Evolutionary conservation across 2,329 filamentous ascomycete genomes (phyloP).

Genomic region (Phialophora chinensis): DNA sequence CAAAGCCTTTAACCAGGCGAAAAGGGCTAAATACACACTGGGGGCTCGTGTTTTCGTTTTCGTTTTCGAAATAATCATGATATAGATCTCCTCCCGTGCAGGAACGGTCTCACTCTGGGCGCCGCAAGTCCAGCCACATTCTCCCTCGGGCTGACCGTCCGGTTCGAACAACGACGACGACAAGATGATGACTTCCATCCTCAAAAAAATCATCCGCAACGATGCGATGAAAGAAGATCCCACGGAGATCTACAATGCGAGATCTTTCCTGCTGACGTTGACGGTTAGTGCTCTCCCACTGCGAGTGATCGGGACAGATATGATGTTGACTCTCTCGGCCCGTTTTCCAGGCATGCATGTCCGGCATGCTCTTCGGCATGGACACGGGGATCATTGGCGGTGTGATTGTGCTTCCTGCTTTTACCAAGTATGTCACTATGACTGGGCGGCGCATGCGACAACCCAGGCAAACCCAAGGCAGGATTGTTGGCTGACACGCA

Average conservation of each 20-base stretch:
- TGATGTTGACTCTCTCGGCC: not conserved
- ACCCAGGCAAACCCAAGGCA: too few relatives aligned
- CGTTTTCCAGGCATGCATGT: conserved; percentile 63
- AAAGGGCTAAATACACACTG: too few relatives aligned
- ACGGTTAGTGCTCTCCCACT: too few relatives aligned
- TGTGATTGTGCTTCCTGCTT: conserved; percentile 40
- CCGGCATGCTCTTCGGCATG: conserved; percentile 71
- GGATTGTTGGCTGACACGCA: conserved; percentile 19
- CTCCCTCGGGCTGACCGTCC: too few relatives aligned
- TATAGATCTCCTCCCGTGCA: too few relatives aligned
- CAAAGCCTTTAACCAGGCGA: not conserved
- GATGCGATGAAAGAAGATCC: conserved; percentile 73
- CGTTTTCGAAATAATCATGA: too few relatives aligned
- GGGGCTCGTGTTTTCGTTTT: too few relatives aligned
- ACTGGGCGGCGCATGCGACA: too few relatives aligned
- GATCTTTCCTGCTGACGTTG: conserved; percentile 64
- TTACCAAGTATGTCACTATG: conserved; percentile 1
- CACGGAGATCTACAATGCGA: conserved; percentile 72
- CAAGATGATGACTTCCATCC: conserved; percentile 43
- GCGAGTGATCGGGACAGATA: too few relatives aligned
- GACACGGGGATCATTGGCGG: conserved; percentile 72
- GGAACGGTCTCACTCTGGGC: too few relatives aligned
- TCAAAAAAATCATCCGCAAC: conserved; percentile 67
- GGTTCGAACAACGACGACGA: too few relatives aligned
- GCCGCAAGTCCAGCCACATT: not conserved